Evolutionary conservation across 176 grass and related monocot genomes (phyloP), one percentile per base, ranked within the genome.

Genomic region (Thalia dealbata): DNA sequence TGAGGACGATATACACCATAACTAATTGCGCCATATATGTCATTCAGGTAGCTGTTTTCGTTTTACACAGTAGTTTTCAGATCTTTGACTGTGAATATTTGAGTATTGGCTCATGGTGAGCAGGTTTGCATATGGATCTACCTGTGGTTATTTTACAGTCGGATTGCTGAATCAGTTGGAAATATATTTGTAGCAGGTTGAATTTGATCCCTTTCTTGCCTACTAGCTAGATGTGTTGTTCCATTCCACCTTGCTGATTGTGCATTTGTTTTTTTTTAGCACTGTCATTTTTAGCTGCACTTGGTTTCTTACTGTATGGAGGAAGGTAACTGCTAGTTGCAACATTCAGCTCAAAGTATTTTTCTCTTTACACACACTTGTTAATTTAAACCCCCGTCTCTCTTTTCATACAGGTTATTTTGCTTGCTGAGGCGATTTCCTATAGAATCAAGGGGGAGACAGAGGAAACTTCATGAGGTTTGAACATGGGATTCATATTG

Each of bases 41-140:
- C 28, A 85, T 91, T 72, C 88, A 96, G 88, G 92, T 96, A 63
- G 3, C 71, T 73, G 48, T 73, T 81, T 68, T 22, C 13, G 10
- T 77, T 50, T 10, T 56, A 79, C 21, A 21, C 32, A 38, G 45
- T 16, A 38, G 45, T 16, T 48, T 78, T 82, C 24, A 22, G 14
- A 28, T 63, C 61, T 28, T 63, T 63, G 13, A 63, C 28, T 14
- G n/a, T n/a, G n/a, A n/a, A n/a, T n/a, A n/a, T n/a, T n/a, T n/a
- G n/a, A n/a, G n/a, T n/a, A n/a, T n/a, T n/a, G 32, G 4, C 23
- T 16, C 27, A 52, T 52, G 14, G 24, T n/a, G n/a, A 29, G 60
- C 72, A 96, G 92, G 61, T 91, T 78, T 82, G 76, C 73, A 91
- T 96, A 79, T 96, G 92, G 92, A 51, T 87, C 76, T 96, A 87